Evolutionary conservation across 2,329 filamentous ascomycete species (phyloP), one percentile per base, ranked within the genome.

Genomic region (Fusarium haematococcum): DNA sequence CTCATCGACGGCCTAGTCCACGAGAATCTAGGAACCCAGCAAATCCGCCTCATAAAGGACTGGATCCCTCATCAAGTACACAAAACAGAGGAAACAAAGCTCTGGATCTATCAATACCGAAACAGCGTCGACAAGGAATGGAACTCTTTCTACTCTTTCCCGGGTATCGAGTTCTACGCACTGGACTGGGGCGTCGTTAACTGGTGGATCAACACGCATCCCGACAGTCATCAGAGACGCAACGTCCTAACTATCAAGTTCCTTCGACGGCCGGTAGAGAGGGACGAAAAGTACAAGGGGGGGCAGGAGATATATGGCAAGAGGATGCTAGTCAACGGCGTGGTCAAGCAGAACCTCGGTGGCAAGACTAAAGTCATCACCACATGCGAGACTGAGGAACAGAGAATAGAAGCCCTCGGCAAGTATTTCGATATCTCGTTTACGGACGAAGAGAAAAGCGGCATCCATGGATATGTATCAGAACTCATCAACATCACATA

Each of bases 61-160:
- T 83, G 81, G 69, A 86, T 89, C 14, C 84, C 87, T 5, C 81
- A 83, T 13, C 83, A 88, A 66, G 80, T 84, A 25, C 75, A 74
- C 41, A 56, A 59, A 27, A 57, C 74, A 25, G 71, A 76, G 20
- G 82, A 85, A 25, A 82, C 84, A 43, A 88, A 87, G 67, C 80
- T 89, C 33, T 93, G 91, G 91, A 86, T 93, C 63, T 92, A 91
- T 75, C 87, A 93, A 80, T 88, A 90, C 70, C 86, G 88, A 10
- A 86, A 89, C 69, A 78, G 82, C 6, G 50, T 78, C 0, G 82
- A 86, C 1, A 82, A 80, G 52, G 84, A 85, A 3, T 95, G 92
- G 90, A 85, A 88, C 33, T 84, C 89, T 0, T 88, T 87, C 45
- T 94, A 94, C 79, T 90, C 87, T 67, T 95, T 95, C 78, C 86